A percentile compares a stretch with the other conserved stretches of the same genome.
These are phyloP conservation scores for Carex kokanica DNA, from an alignment of 176 grass and related monocot genomes.

Conservation along the genomic window DNA sequence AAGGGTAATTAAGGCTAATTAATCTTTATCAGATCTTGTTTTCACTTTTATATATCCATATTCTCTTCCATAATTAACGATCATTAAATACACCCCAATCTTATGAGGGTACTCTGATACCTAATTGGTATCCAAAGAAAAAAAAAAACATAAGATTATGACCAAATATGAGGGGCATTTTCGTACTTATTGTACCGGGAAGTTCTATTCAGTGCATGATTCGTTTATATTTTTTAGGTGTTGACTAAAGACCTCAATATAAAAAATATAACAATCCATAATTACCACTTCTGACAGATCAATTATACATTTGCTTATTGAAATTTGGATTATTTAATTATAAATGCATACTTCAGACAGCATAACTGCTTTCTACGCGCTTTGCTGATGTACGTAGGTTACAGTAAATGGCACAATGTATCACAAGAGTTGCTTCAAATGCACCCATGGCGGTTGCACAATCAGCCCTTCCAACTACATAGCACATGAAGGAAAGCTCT, in stretches of 20 bases:
- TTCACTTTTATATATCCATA: neutral
- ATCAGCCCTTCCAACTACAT: slow-evolving; percentile 99
- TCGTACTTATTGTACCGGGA: neutral
- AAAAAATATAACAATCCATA: neutral
- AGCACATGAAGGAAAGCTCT: slow-evolving; percentile 91
- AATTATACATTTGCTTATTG: neutral
- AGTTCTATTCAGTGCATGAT: neutral
- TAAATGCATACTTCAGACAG: neutral
- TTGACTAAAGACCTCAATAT: neutral
- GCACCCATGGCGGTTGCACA: slow-evolving; percentile 89
- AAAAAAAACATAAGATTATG: neutral
- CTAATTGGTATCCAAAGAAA: neutral
- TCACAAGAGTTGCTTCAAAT: slow-evolving; percentile 99
- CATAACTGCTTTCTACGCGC: neutral
- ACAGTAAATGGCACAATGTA: slow-evolving; percentile 81
- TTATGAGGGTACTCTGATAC: too few species aligned
- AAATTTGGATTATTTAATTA: neutral
- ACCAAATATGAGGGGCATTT: neutral
- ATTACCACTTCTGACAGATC: neutral
- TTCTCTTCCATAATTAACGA: neutral
- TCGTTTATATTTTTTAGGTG: neutral
- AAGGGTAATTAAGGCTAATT: slow-evolving; percentile 61
- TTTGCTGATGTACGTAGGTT: slow-evolving; percentile 48
- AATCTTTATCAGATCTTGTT: slow-evolving; percentile 9
- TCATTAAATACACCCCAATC: neutral